Base-by-base conservation (phyloP, 148 eudicot genomes). In the Amaranthus hypochondriacus region DNA sequence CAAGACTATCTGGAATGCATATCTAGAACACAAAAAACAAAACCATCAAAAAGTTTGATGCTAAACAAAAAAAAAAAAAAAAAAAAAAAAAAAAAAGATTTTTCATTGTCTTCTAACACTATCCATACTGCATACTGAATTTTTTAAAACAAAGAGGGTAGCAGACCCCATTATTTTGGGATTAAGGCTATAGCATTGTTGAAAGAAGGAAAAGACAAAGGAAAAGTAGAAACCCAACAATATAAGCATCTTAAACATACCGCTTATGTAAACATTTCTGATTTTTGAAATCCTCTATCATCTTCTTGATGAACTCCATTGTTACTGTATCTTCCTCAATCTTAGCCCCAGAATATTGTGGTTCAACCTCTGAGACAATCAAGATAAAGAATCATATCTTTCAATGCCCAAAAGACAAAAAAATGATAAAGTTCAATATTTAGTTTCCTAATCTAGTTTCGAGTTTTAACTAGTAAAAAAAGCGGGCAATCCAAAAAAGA, bases 1-100 rank as follows among this genome's bases (percentile, higher is more conserved):
- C 76, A 96, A 73, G 75, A 96, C 97, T 72, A 96, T 90, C 83
- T 96, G 97, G 84, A 75, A 89, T n/a, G 97, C 99, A 88, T 92
- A 96, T 79, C 99, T 96, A 64, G 77, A 57, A 10, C 58, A 69
- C 73, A 68, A 75, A 5, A 64, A 56, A 78, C 7, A 79, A 67
- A 53, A 62, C 64, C 56, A 74, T 58, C 6, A 74, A 46, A 56
- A 70, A 69, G 58, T 8, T 56, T 9, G 39, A 28, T 28, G 39
- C 39, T 28, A 69, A 70, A 42, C 18, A 21, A 48, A 62, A 65
- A 9, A 65, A 59, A 56, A 49, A 63, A 68, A 13, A 59, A 56
- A 49, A 63, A 68, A 13, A 75, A 43, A 71, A 70, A 47, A 4
- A 18, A 68, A 42, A 56, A 50, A 7, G n/a, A 15, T 5, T 9